phyloP scores from a whole-genome alignment of 176 grass and related monocot species.

The Rhynchospora breviuscula region DNA sequence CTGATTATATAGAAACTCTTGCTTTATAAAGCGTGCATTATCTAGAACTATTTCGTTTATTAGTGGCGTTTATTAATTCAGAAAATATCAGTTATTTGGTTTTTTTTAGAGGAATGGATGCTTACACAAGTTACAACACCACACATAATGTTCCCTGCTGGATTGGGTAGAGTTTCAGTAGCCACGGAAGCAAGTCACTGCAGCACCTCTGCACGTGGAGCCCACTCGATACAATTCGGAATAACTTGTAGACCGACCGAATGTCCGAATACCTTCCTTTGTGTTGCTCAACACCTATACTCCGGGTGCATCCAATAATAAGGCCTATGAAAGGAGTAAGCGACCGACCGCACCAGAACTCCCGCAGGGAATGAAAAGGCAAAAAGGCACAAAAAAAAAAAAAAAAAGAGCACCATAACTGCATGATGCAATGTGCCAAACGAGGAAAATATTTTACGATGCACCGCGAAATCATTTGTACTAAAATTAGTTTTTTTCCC shows the following conservation, averaged over 20 bases:
- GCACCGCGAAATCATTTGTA: background rate
- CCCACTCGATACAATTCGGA: background rate
- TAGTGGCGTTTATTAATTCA: too few species aligned
- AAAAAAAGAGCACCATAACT: background rate
- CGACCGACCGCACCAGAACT: background rate
- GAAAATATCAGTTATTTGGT: too few species aligned
- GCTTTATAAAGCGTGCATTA: too few species aligned
- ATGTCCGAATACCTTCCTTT: too few species aligned
- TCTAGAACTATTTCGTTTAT: too few species aligned
- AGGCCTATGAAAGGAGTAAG: background rate
- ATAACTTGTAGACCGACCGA: background rate
- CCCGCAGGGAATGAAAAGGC: background rate
- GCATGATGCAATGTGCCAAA: background rate
- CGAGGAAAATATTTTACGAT: background rate
- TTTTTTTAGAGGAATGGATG: too few species aligned
- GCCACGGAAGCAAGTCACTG: background rate
- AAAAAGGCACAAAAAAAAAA: background rate
- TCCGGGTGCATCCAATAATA: background rate
- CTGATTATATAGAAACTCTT: too few species aligned
- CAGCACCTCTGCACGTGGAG: background rate
- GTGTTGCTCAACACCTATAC: background rate
- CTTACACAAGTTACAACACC: too few species aligned
- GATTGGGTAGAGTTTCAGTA: background rate
- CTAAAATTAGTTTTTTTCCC: background rate
- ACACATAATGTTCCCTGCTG: background rate